These are phyloP conservation scores for Iris pallida DNA, from an alignment of 116 monocot genomes.

Conservation along the genomic window DNA sequence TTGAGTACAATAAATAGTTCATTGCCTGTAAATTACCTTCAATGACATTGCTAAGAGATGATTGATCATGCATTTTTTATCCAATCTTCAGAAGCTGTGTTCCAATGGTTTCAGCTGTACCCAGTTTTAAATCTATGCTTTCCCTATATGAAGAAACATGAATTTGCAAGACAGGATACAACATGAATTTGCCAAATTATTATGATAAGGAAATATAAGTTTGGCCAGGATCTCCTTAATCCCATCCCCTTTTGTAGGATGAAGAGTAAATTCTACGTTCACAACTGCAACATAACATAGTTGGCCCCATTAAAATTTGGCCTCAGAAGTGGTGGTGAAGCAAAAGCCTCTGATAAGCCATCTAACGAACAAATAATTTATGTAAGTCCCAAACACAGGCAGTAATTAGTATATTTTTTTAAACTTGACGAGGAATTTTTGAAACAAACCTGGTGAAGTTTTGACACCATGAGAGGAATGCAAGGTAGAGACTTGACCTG, in stretches of 20 bases:
- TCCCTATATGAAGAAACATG: conserved; percentile 16
- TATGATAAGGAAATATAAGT: neutral
- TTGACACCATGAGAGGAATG: conserved; percentile 3
- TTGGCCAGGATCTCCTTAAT: no score
- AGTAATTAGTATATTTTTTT: neutral
- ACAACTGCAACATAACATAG: conserved; percentile 13
- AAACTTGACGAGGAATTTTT: no score
- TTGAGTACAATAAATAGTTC: neutral
- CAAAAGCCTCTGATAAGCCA: conserved; percentile 17
- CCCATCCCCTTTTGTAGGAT: no score
- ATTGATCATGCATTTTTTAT: conserved; percentile 3
- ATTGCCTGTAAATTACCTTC: conserved; percentile 14
- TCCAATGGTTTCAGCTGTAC: conserved; percentile 5
- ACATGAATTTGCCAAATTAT: neutral
- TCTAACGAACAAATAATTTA: conserved; percentile 1
- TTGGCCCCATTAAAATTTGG: conserved; percentile 14
- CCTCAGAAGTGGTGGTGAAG: conserved; percentile 29
- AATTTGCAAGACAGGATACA: neutral
- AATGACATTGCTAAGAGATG: conserved; percentile 1
- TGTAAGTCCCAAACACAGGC: conserved; percentile 16
- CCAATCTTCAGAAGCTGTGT: conserved; percentile 4
- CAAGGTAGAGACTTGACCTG: conserved; percentile 14
- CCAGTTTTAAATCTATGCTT: conserved; percentile 10
- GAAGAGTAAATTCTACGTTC: neutral
- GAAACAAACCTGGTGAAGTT: conserved; percentile 31